These are phyloP conservation scores for Aspergillus uvarum DNA, from an alignment of 2,329 filamentous ascomycete genomes.

Conservation along the genomic window DNA sequence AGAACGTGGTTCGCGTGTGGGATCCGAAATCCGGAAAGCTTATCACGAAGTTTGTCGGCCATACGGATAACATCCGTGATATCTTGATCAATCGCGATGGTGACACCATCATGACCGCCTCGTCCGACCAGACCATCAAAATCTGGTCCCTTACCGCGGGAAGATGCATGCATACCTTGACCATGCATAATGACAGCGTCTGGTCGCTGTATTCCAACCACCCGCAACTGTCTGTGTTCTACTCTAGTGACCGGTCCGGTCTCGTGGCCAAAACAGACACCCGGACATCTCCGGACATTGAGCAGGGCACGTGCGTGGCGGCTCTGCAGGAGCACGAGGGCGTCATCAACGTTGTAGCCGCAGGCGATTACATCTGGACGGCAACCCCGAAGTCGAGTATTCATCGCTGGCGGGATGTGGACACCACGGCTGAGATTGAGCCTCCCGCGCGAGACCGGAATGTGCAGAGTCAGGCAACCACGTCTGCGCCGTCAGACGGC, in stretches of 20 bases:
- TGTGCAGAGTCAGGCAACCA: slow-evolving; percentile 12
- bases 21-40: slow-evolving; percentile 84
- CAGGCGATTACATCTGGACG: slow-evolving; percentile 81
- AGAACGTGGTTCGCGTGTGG: slow-evolving; percentile 90
- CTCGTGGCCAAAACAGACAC: slow-evolving; percentile 96
- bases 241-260: slow-evolving; percentile 89
- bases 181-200: slow-evolving; percentile 98
- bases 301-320: slow-evolving; percentile 87
- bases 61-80: slow-evolving; percentile 90
- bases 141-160: slow-evolving; percentile 96
- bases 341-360: slow-evolving; percentile 57
- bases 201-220: slow-evolving; percentile 93
- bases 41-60: slow-evolving; percentile 94
- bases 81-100: slow-evolving; percentile 86
- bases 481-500: slow-evolving; percentile 15
- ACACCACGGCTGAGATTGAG: slow-evolving; percentile 71
- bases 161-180: slow-evolving; percentile 94
- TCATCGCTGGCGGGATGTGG: slow-evolving; percentile 85
- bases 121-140: slow-evolving; percentile 95
- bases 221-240: slow-evolving; percentile 82
- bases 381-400: slow-evolving; percentile 88
- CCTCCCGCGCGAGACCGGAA: slow-evolving; percentile 43
- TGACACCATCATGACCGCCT: slow-evolving; percentile 89
- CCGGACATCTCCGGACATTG: slow-evolving; percentile 70
- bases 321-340: slow-evolving; percentile 86